These are phyloP conservation scores for Gaertneriomyces sp. DNA, from an alignment of 192 early-diverging fungal species.

Conservation along the genomic window DNA sequence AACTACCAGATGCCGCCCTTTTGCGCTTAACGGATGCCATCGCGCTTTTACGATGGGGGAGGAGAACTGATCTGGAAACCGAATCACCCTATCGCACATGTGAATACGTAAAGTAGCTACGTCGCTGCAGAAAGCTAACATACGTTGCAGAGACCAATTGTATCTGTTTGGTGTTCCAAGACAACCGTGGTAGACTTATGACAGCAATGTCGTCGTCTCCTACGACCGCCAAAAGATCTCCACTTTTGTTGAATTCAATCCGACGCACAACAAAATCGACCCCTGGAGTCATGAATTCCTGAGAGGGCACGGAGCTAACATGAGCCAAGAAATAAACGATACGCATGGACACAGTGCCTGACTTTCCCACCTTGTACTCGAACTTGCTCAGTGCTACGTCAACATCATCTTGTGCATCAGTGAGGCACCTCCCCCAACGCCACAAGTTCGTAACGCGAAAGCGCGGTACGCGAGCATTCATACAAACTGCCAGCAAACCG, in stretches of 20 bases:
- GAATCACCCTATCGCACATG: not conserved
- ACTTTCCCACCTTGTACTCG: conserved; percentile 20
- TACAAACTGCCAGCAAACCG: conserved; percentile 12
- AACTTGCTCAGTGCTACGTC: conserved; percentile 8
- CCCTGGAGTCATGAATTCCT: conserved; percentile 16
- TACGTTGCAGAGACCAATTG: not conserved
- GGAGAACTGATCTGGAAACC: not conserved
- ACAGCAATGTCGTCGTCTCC: conserved; percentile 19
- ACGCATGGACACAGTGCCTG: not conserved
- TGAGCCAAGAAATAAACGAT: not conserved
- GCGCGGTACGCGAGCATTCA: not conserved
- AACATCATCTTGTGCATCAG: conserved; percentile 16
- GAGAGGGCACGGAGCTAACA: not conserved
- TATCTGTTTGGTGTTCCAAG: conserved; percentile 8
- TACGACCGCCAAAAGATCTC: conserved; percentile 23
- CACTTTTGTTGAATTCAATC: conserved; percentile 26
- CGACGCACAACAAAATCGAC: conserved; percentile 22
- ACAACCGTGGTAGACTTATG: conserved; percentile 17
- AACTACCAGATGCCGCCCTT: conserved; percentile 65
- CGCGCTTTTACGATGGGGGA: conserved; percentile 49
- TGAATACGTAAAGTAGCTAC: not conserved
- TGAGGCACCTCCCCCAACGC: conserved; percentile 18
- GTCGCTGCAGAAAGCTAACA: not conserved
- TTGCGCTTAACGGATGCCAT: conserved; percentile 79
- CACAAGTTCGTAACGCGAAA: conserved; percentile 20